Conservation (phyloP, 345 rosid genomes). For the Fremontodendron californicum region DNA sequence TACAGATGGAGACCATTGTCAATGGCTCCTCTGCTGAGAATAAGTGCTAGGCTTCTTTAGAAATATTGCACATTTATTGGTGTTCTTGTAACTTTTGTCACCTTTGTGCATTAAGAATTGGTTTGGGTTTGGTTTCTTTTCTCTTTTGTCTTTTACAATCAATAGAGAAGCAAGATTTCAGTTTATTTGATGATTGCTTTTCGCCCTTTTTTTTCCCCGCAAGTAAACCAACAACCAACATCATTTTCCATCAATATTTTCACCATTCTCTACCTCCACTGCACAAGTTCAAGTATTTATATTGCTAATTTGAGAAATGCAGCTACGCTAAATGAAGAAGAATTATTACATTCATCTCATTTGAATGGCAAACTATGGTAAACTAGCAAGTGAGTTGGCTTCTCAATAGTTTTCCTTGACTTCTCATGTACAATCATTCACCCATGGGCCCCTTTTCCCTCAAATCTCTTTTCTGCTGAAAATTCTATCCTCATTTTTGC, state of each 20-base stretch:
- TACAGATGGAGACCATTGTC: slow-evolving; percentile 21
- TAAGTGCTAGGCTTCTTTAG: slow-evolving; percentile 19
- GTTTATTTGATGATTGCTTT: not conserved
- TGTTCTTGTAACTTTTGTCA: not conserved
- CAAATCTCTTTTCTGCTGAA: not conserved
- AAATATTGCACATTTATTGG: not conserved
- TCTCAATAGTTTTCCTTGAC: not conserved
- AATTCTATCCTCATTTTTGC: not conserved
- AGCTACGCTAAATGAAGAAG: not conserved
- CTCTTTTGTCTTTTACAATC: not conserved
- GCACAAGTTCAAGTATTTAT: not conserved
- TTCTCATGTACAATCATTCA: not conserved
- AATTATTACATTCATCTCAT: not conserved
- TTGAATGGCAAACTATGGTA: not conserved
- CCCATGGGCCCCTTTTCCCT: not conserved
- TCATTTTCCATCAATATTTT: not conserved
- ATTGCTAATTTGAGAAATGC: not conserved
- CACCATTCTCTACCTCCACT: not conserved
- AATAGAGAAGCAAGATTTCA: not conserved
- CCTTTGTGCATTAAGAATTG: slow-evolving; percentile 11
- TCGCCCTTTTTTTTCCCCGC: no score
- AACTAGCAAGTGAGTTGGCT: not conserved
- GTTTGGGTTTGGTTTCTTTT: slow-evolving; percentile 18
- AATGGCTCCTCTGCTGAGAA: slow-evolving; percentile 31
- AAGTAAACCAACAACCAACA: not conserved